Conservation (phyloP, 23 red algal genomes). For the Chondrus crispus region DNA sequence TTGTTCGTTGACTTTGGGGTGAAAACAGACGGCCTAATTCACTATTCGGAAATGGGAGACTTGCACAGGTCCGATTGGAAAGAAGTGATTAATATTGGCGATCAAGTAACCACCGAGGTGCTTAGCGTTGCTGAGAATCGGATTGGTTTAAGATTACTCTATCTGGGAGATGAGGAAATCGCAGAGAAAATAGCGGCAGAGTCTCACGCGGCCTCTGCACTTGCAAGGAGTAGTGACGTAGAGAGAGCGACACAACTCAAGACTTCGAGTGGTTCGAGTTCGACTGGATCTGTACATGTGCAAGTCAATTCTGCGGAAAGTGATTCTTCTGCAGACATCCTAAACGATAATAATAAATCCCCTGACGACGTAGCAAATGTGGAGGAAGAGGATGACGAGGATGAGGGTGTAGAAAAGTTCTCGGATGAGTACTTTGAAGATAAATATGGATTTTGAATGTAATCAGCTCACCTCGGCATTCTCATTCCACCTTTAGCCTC, state of each 20-base stretch:
- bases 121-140: slow-evolving; percentile 7
- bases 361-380: neutral
- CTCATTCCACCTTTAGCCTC: too few species aligned
- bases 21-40: slow-evolving; percentile 36
- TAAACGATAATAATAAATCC: neutral
- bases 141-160: slow-evolving; percentile 20
- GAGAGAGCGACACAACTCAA: too few species aligned
- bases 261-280: too few species aligned
- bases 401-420: slow-evolving; percentile 33
- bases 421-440: slow-evolving; percentile 69
- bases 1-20: slow-evolving; percentile 46
- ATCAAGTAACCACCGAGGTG: slow-evolving; percentile 4
- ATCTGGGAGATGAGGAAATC: neutral
- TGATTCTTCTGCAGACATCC: too few species aligned
- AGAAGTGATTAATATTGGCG: neutral
- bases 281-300: too few species aligned
- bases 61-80: slow-evolving; percentile 20
- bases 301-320: too few species aligned
- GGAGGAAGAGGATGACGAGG: slow-evolving; percentile 1
- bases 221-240: too few species aligned
- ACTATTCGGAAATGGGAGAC: slow-evolving; percentile 26
- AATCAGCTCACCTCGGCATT: too few species aligned
- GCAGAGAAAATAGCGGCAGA: neutral
- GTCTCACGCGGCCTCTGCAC: neutral
- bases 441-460: slow-evolving; percentile 42